phyloP scores from a whole-genome alignment of 2,329 filamentous ascomycete genomes.

The Diaporthe longicolla region DNA sequence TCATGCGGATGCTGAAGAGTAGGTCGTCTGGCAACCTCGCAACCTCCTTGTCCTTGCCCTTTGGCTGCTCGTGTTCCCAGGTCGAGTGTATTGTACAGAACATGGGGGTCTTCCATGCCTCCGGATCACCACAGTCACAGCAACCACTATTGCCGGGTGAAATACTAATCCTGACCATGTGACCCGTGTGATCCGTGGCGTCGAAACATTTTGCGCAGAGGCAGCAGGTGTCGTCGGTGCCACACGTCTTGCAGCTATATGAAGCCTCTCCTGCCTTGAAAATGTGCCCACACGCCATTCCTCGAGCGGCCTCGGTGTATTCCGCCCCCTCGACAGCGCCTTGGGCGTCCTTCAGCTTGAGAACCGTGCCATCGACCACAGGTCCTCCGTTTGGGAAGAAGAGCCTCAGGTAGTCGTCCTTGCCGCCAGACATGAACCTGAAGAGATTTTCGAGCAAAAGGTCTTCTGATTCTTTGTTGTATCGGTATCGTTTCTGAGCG shows the following conservation, averaged over 20 bases:
- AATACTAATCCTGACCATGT: slow-evolving; percentile 90
- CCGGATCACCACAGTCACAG: slow-evolving; percentile 96
- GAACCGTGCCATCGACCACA: slow-evolving; percentile 64
- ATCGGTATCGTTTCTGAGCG: slow-evolving; percentile 79
- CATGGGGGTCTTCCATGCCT: slow-evolving; percentile 91
- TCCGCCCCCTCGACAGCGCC: slow-evolving; percentile 94
- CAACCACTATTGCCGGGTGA: slow-evolving; percentile 94
- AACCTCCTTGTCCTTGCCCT: slow-evolving; percentile 73
- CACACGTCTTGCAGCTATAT: slow-evolving; percentile 94
- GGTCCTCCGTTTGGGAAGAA: slow-evolving; percentile 86
- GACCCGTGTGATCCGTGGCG: slow-evolving; percentile 92
- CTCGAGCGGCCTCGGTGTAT: slow-evolving; percentile 91
- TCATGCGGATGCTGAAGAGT: slow-evolving; percentile 83
- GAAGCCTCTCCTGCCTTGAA: slow-evolving; percentile 95
- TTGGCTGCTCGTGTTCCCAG: slow-evolving; percentile 61
- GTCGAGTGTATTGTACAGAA: slow-evolving; percentile 94
- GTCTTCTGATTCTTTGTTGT: slow-evolving; percentile 77
- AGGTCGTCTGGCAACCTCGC: slow-evolving; percentile 80
- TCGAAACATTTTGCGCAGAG: slow-evolving; percentile 96
- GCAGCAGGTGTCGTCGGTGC: slow-evolving; percentile 94
- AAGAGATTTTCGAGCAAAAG: slow-evolving; percentile 87
- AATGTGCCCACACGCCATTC: slow-evolving; percentile 96
- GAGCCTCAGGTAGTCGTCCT: slow-evolving; percentile 79
- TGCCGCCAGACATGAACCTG: slow-evolving; percentile 84
- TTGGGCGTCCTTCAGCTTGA: slow-evolving; percentile 89